Conservation (phyloP, 192 early-diverging fungal genomes). For the Linnemannia schmuckeri region DNA sequence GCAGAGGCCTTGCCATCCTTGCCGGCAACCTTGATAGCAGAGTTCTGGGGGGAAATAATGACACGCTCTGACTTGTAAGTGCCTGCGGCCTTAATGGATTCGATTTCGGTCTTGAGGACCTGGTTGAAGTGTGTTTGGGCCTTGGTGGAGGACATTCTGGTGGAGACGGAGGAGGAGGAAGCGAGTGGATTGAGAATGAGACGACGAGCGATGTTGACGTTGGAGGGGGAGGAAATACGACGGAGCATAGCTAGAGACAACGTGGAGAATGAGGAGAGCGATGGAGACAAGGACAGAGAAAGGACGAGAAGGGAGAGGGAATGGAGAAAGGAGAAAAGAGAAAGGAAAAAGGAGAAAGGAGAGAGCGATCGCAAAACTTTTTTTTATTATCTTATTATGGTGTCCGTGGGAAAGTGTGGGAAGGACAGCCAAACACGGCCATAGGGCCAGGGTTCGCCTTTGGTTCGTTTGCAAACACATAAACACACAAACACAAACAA, state of each 20-base stretch:
- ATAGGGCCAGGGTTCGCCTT: too few relatives aligned
- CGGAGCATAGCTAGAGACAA: constrained; percentile 24
- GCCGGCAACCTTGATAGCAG: constrained; percentile 63
- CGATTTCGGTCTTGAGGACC: constrained; percentile 59
- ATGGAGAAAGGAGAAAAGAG: background rate
- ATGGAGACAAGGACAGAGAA: background rate
- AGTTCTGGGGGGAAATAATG: constrained; percentile 69
- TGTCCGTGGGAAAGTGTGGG: too few relatives aligned
- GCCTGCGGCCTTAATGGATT: constrained; percentile 68
- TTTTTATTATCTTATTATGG: too few relatives aligned
- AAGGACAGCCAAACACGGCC: too few relatives aligned
- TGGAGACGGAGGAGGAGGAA: background rate
- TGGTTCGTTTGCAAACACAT: too few relatives aligned
- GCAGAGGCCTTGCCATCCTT: constrained; percentile 29
- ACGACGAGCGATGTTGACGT: constrained; percentile 29
- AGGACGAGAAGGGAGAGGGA: background rate
- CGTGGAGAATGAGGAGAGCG: background rate
- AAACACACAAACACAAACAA: too few relatives aligned
- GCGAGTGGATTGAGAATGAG: constrained; percentile 14
- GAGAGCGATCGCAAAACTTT: too few relatives aligned
- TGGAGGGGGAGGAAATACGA: constrained; percentile 18
- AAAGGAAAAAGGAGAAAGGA: background rate
- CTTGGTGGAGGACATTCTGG: constrained; percentile 44
- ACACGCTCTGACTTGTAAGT: constrained; percentile 79
- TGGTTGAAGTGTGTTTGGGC: constrained; percentile 42